phyloP scores from a whole-genome alignment of 225 moss, liverwort and hornwort species.

The Physcomitrellopsis africana region DNA sequence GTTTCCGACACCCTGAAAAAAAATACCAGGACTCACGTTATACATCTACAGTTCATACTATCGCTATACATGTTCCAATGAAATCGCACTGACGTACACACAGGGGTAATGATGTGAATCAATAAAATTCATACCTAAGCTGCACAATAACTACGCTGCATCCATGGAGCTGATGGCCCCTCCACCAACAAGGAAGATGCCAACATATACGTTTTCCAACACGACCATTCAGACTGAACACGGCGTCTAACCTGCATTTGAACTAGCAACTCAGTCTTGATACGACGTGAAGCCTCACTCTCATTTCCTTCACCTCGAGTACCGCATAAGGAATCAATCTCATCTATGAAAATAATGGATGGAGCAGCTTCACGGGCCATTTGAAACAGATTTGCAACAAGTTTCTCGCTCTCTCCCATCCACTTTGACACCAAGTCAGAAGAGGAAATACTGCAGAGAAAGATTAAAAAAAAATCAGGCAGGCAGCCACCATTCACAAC shows the following conservation, averaged over 20 bases:
- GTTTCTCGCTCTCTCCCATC: conserved; percentile 99
- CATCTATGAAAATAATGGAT: conserved; percentile 96
- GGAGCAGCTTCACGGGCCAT: conserved; percentile 98
- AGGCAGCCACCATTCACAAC: conserved; percentile 9
- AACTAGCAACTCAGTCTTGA: conserved; percentile 96
- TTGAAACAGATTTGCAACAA: conserved; percentile 95
- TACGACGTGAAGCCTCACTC: conserved; percentile 95
- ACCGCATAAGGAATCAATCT: conserved; percentile 97
- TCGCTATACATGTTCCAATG: background rate
- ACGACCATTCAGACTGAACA: conserved; percentile 10
- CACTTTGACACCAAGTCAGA: conserved; percentile 98
- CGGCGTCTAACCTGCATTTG: conserved; percentile 81
- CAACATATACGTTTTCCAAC: background rate
- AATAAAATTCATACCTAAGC: conserved; percentile 11
- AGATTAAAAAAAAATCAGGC: conserved; percentile 12
- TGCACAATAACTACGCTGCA: conserved; percentile 12
- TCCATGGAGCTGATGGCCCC: conserved; percentile 2
- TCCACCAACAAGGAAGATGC: background rate
- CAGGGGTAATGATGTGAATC: background rate
- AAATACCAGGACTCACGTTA: conserved; percentile 6
- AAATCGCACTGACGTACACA: background rate
- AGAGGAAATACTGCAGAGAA: conserved; percentile 82
- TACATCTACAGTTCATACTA: conserved; percentile 2
- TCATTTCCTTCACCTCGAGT: conserved; percentile 97
- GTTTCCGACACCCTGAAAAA: conserved; percentile 82